These are phyloP conservation scores for Colletotrichum tropicicola DNA, from an alignment of 2,329 filamentous ascomycete species.

Conservation along the genomic window DNA sequence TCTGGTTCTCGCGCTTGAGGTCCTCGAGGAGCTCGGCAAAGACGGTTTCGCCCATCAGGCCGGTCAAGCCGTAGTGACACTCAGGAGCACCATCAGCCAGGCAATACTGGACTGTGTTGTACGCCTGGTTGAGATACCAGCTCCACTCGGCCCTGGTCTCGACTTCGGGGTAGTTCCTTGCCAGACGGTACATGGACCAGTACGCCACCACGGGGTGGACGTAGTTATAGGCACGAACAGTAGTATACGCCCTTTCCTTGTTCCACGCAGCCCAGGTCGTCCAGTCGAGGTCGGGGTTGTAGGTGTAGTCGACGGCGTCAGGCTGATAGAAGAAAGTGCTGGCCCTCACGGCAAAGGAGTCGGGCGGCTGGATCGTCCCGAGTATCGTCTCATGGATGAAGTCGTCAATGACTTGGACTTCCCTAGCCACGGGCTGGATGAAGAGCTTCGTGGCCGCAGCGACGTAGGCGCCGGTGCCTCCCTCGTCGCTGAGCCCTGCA, in stretches of 20 bases:
- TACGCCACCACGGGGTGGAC: slow-evolving; percentile 65
- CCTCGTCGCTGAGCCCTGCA: slow-evolving; percentile 68
- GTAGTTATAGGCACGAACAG: slow-evolving; percentile 66
- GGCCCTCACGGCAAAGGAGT: slow-evolving; percentile 52
- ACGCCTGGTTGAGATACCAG: slow-evolving; percentile 66
- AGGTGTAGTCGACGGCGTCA: slow-evolving; percentile 49
- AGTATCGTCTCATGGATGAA: slow-evolving; percentile 62
- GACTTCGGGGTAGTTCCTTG: slow-evolving; percentile 53
- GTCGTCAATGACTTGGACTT: slow-evolving; percentile 61
- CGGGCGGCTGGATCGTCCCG: slow-evolving; percentile 52
- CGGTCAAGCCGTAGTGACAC: slow-evolving; percentile 51
- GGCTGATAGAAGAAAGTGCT: slow-evolving; percentile 67
- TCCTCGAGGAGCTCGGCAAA: slow-evolving; percentile 62
- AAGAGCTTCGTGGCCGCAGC: slow-evolving; percentile 64
- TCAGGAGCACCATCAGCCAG: slow-evolving; percentile 46
- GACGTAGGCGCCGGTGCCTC: slow-evolving; percentile 63
- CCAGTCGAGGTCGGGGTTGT: slow-evolving; percentile 56
- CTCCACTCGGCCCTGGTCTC: slow-evolving; percentile 47
- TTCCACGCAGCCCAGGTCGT: slow-evolving; percentile 34
- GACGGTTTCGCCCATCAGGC: slow-evolving; percentile 69
- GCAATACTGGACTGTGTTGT: slow-evolving; percentile 54
- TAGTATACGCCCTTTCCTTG: slow-evolving; percentile 50
- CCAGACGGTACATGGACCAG: slow-evolving; percentile 66
- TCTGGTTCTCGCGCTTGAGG: slow-evolving; percentile 53
- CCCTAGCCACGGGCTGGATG: slow-evolving; percentile 55